Evolutionary conservation across 306 rosid species (phyloP).

Genomic region (Myrica gale): DNA sequence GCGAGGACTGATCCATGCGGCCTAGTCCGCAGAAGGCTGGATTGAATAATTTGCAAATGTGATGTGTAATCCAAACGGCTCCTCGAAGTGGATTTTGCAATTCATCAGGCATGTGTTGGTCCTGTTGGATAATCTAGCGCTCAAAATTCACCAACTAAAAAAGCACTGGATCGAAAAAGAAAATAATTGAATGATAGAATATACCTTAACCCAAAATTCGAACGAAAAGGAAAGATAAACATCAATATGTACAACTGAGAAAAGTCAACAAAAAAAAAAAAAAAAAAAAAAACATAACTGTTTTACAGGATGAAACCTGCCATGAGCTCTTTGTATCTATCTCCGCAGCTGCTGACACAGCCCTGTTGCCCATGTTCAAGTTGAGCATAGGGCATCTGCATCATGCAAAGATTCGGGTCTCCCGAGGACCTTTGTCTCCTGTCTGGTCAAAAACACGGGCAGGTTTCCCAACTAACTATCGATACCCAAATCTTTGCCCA

Average conservation of each 20-base stretch:
- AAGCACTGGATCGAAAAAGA: background rate
- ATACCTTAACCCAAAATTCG: background rate
- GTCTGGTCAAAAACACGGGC: slow-evolving; percentile 8
- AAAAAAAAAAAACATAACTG: slow-evolving; percentile 2
- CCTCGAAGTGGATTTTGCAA: background rate
- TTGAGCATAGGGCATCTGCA: background rate
- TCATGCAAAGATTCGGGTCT: background rate
- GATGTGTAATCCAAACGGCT: background rate
- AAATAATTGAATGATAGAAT: background rate
- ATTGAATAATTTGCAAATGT: background rate
- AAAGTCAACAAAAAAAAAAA: too few relatives aligned
- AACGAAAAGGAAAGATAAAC: background rate
- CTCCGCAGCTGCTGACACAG: slow-evolving; percentile 17
- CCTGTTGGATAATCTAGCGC: too few relatives aligned
- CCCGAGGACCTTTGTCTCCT: background rate
- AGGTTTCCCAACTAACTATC: slow-evolving; percentile 8
- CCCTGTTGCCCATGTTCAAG: slow-evolving; percentile 3
- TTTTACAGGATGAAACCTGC: background rate
- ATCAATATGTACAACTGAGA: slow-evolving; percentile 1
- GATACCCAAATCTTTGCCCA: slow-evolving; percentile 2
- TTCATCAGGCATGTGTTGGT: background rate
- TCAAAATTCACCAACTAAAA: background rate
- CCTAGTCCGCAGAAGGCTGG: too few relatives aligned
- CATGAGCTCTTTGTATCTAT: background rate
- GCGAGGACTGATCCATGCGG: too few relatives aligned